Evolutionary conservation across 768 basidiomycete species (phyloP).

Genomic region (Thelephora aurantiotincta): DNA sequence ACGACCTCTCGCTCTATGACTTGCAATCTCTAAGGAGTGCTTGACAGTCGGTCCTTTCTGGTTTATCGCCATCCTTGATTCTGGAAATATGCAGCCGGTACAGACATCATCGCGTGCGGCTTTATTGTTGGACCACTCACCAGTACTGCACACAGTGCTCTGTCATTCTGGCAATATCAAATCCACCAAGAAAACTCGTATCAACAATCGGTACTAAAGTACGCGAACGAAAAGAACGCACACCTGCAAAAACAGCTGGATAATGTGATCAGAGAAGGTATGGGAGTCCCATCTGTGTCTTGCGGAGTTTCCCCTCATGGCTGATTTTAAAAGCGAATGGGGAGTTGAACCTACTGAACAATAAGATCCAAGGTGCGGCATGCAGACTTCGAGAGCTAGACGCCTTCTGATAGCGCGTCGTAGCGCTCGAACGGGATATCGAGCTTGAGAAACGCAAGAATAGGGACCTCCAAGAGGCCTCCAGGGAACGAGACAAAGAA

Average conservation of each 20-base stretch:
- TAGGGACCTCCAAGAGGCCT: slow-evolving; percentile 57
- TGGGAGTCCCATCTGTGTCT: background rate
- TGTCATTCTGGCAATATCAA: slow-evolving; percentile 89
- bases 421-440: slow-evolving; percentile 70
- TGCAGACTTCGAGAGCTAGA: background rate
- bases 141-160: slow-evolving; percentile 36
- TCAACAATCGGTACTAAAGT: slow-evolving; percentile 73
- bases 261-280: slow-evolving; percentile 77
- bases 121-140: too few relatives aligned
- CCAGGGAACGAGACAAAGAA: slow-evolving; percentile 71
- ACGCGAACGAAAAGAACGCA: slow-evolving; percentile 68
- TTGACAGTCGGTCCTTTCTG: slow-evolving; percentile 69
- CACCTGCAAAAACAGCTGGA: slow-evolving; percentile 78
- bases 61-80: slow-evolving; percentile 58
- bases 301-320: background rate
- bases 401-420: background rate
- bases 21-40: slow-evolving; percentile 3
- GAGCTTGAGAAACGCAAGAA: slow-evolving; percentile 67
- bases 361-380: slow-evolving; percentile 49
- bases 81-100: slow-evolving; percentile 75
- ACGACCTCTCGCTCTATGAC: slow-evolving; percentile 21
- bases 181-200: slow-evolving; percentile 78
- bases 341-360: slow-evolving; percentile 55
- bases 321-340: slow-evolving; percentile 42
- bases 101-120: slow-evolving; percentile 6